Evolutionary conservation across 768 basidiomycete species (phyloP).

Genomic region (Suillus tomentosus): DNA sequence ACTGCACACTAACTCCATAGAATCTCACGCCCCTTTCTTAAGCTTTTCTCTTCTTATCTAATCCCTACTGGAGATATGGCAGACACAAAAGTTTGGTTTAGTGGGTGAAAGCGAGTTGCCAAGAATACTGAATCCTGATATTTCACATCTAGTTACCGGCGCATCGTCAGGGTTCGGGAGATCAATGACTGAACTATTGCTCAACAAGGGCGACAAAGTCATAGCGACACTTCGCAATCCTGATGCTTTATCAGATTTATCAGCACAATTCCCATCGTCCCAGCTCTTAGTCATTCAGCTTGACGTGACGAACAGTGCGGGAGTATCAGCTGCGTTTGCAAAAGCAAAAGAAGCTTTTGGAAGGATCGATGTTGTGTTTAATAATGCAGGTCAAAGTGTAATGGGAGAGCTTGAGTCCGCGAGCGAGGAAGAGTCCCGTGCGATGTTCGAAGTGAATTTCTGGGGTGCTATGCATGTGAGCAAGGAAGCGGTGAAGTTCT

Average conservation of each 20-base stretch:
- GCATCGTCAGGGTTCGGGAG: conserved; percentile 43
- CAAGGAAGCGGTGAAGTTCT: conserved; percentile 33
- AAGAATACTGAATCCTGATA: background rate
- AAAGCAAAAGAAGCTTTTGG: conserved; percentile 31
- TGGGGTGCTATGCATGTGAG: conserved; percentile 37
- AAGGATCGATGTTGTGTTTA: conserved; percentile 39
- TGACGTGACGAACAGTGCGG: conserved; percentile 31
- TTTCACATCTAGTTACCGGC: conserved; percentile 30
- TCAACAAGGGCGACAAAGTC: conserved; percentile 38
- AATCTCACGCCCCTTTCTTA: conserved; percentile 4
- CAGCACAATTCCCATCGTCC: conserved; percentile 21
- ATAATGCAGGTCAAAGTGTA: conserved; percentile 34
- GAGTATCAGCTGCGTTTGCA: conserved; percentile 31
- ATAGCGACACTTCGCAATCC: conserved; percentile 47
- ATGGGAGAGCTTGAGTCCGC: conserved; percentile 39
- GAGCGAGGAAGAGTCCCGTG: conserved; percentile 32
- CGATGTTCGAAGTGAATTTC: conserved; percentile 40
- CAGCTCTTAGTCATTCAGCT: conserved; percentile 34
- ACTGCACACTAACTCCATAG: background rate
- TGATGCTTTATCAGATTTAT: conserved; percentile 31
- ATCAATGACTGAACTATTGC: conserved; percentile 33
- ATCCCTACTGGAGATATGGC: background rate
- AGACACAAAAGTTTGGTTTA: conserved; percentile 1
- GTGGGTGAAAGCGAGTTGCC: background rate
- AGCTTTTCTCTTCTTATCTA: background rate